Evolutionary conservation across 2,329 filamentous ascomycete genomes (phyloP).

Genomic region (Nectriaceae sp.): DNA sequence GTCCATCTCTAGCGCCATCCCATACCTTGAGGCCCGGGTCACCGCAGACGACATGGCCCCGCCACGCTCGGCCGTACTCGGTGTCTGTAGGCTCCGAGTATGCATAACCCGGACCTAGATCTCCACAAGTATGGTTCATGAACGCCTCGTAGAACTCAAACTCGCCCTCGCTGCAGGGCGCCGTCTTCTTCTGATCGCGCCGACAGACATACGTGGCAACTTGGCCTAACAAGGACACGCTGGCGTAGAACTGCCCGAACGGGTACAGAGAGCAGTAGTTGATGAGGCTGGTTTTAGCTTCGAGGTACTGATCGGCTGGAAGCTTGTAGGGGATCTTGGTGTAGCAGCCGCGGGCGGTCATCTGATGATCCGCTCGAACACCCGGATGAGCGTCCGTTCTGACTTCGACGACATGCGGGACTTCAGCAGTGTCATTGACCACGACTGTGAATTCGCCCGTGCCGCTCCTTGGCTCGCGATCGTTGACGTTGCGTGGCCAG

Average conservation of each 20-base stretch:
- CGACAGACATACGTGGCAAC: conserved; percentile 12
- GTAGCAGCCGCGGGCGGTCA: conserved; percentile 2
- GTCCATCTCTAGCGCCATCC: no score
- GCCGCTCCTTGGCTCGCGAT: conserved; percentile 1
- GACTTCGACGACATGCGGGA: background rate
- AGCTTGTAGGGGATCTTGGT: conserved; percentile 7
- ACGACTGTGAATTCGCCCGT: conserved; percentile 8
- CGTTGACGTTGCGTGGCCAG: no score
- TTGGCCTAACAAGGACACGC: conserved; percentile 9
- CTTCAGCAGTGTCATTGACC: conserved; percentile 5
- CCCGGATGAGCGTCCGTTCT: conserved; percentile 4
- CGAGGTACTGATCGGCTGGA: conserved; percentile 5
- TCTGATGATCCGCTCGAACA: background rate
- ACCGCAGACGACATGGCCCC: conserved; percentile 1
- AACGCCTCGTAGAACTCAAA: conserved; percentile 9
- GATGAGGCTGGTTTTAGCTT: conserved; percentile 8
- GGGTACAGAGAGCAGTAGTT: conserved; percentile 10
- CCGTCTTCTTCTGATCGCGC: background rate
- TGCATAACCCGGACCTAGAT: background rate
- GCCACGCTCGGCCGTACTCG: conserved; percentile 13
- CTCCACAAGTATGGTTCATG: conserved; percentile 12
- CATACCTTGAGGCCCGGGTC: no score
- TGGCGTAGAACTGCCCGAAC: conserved; percentile 6
- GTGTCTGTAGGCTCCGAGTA: conserved; percentile 5
- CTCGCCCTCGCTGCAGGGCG: conserved; percentile 9